phyloP scores from a whole-genome alignment of 768 basidiomycete species.

The Paxillus rubicundulus region DNA sequence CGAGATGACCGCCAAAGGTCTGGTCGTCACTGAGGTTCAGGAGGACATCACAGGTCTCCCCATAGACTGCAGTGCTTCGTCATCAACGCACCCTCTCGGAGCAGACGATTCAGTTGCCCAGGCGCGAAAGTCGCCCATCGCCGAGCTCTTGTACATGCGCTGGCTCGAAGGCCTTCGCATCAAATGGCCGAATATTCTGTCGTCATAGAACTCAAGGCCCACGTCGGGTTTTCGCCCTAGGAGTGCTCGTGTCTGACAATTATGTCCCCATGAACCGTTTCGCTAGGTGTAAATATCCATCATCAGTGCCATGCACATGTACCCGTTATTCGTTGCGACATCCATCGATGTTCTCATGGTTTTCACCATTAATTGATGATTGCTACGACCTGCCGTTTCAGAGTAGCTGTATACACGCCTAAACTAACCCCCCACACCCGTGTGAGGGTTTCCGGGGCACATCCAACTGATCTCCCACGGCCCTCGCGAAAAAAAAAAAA shows the following conservation, averaged over 20 bases:
- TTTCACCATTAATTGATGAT: slow-evolving; percentile 15
- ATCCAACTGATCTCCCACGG: no score
- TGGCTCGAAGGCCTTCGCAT: slow-evolving; percentile 92
- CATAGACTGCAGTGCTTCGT: slow-evolving; percentile 31
- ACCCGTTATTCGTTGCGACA: slow-evolving; percentile 3
- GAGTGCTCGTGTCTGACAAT: neutral
- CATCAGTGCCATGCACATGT: neutral
- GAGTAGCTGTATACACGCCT: neutral
- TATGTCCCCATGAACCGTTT: slow-evolving; percentile 1
- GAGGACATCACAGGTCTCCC: slow-evolving; percentile 63
- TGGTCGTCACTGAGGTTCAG: slow-evolving; percentile 79
- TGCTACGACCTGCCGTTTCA: neutral
- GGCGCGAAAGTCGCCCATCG: slow-evolving; percentile 79
- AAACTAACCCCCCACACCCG: no score
- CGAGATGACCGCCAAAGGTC: slow-evolving; percentile 81
- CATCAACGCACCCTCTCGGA: slow-evolving; percentile 31
- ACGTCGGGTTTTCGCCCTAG: neutral
- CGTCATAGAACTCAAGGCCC: slow-evolving; percentile 13
- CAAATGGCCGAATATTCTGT: slow-evolving; percentile 80
- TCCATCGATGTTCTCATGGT: slow-evolving; percentile 7
- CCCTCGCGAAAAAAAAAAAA: no score
- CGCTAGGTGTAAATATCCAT: neutral
- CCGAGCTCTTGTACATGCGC: slow-evolving; percentile 94
- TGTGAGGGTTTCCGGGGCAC: no score
- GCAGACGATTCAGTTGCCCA: slow-evolving; percentile 40